Evolutionary conservation across 2,329 filamentous ascomycete genomes (phyloP), one percentile per base, ranked within the genome.

Genomic region (Cladorrhinum sp.): DNA sequence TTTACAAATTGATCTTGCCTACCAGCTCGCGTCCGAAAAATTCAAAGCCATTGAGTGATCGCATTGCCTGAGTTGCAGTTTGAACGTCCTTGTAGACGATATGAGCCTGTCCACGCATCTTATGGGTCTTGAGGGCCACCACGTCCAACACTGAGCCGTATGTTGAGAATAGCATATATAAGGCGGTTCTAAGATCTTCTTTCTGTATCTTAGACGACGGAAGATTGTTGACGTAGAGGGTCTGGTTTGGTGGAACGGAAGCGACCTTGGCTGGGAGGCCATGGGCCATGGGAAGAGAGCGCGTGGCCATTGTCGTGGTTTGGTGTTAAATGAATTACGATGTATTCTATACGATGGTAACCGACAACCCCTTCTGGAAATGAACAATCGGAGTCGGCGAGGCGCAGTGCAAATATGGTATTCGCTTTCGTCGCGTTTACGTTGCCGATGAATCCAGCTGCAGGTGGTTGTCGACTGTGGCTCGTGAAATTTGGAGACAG

Each of bases 21-120:
- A 97, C 93, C 81, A 99, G 86, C 66, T 92, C 84, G 65, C 85
- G 87, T 16, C 93, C 95, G 65, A 96, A 88, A 66, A 99, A 92
- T 2, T 90, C 85, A 70, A 92, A 91, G 1, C 91, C 92, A 68
- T 98, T 89, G 52, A 97, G 79, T 10, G 91, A 87, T 66, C 93
- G 83, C 91, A 99, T 91, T 1, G 95, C 95, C 72, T 96, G 92
- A 23, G 93, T 96, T 55, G 92, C 92, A n/a, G 91, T 87, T 67
- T 96, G 90, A 32, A 93, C 81, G 73, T 99, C 93, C 61, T 91
- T 85, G 74, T 92, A 98, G 13, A 95, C 90, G 62, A 99, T 80
- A 71, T 98, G 95, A 63, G 95, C 95, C 76, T 99, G 95, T 2
- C 95, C 95, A 54, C 95, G 89, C 93, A 98, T 97, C 77, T 92